Conservation (phyloP, 1,284 basidiomycete genomes). For the Paramarasmius palmivorus region DNA sequence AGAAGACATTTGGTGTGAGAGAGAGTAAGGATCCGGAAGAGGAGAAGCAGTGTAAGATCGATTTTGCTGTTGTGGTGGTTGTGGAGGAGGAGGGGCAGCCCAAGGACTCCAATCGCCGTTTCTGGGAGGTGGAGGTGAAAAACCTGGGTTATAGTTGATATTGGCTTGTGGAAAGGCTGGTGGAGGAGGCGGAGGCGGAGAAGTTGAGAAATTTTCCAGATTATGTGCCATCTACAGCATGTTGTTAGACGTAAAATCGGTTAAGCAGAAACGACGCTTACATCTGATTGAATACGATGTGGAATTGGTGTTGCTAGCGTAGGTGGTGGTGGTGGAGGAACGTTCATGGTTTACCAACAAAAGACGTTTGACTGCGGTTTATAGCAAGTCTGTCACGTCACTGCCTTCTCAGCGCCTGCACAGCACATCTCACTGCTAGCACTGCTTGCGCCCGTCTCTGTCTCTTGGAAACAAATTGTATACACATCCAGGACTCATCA, state of each 20-base stretch:
- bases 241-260: neutral
- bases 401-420: too few species aligned
- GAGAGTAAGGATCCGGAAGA: too few species aligned
- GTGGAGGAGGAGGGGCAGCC: constrained; percentile 6
- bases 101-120: constrained; percentile 10
- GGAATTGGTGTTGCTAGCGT: neutral
- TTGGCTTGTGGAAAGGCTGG: neutral
- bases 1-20: constrained; percentile 11
- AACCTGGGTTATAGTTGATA: constrained; percentile 2
- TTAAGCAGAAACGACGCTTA: neutral
- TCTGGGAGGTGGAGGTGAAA: constrained; percentile 1
- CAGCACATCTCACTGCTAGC: too few species aligned
- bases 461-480: too few species aligned
- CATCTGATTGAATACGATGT: neutral
- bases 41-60: constrained; percentile 17
- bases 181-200: neutral
- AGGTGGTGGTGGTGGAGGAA: constrained; percentile 1
- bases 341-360: too few species aligned
- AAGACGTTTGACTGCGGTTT: too few species aligned
- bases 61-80: constrained; percentile 13
- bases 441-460: too few species aligned
- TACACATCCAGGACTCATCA: too few species aligned
- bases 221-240: too few species aligned
- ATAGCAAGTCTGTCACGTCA: too few species aligned
- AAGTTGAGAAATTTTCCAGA: too few species aligned